Evolutionary conservation across 2,329 filamentous ascomycete genomes (phyloP).

Genomic region (Diplodia mutila): DNA sequence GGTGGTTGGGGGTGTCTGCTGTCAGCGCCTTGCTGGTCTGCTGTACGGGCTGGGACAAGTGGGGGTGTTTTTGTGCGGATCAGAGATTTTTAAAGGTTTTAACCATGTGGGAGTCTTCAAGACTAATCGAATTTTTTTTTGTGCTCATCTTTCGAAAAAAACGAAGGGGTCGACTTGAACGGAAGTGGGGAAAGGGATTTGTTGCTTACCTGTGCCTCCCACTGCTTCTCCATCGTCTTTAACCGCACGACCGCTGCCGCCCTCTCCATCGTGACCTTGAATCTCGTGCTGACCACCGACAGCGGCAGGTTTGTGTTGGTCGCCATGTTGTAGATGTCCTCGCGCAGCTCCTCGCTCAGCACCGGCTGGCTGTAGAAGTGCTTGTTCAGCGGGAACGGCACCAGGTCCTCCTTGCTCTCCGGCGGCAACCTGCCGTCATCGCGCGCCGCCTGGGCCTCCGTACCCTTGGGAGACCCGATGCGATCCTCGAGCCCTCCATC

Average conservation of each 20-base stretch:
- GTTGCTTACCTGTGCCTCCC: constrained; percentile 71
- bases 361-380: constrained; percentile 73
- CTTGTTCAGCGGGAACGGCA: constrained; percentile 75
- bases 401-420: constrained; percentile 40
- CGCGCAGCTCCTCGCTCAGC: constrained; percentile 71
- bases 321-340: constrained; percentile 65
- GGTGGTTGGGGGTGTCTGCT: constrained; percentile 1
- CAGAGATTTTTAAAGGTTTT: constrained; percentile 79
- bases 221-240: constrained; percentile 82
- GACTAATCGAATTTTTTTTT: constrained; percentile 94
- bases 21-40: background rate
- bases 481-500: constrained; percentile 30
- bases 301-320: constrained; percentile 53
- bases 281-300: constrained; percentile 75
- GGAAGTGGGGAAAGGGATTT: background rate
- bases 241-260: constrained; percentile 84
- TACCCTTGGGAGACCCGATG: constrained; percentile 21
- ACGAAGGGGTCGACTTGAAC: background rate
- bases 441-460: background rate
- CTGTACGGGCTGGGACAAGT: constrained; percentile 28
- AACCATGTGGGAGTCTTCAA: constrained; percentile 96
- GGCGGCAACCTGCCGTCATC: constrained; percentile 32
- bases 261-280: constrained; percentile 78
- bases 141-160: constrained; percentile 65
- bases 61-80: constrained; percentile 40